Percentiles rank a stretch among this genome's conserved stretches.
These are phyloP conservation scores for Amanita thiersii DNA, from an alignment of 768 basidiomycete species.

Conservation along the genomic window DNA sequence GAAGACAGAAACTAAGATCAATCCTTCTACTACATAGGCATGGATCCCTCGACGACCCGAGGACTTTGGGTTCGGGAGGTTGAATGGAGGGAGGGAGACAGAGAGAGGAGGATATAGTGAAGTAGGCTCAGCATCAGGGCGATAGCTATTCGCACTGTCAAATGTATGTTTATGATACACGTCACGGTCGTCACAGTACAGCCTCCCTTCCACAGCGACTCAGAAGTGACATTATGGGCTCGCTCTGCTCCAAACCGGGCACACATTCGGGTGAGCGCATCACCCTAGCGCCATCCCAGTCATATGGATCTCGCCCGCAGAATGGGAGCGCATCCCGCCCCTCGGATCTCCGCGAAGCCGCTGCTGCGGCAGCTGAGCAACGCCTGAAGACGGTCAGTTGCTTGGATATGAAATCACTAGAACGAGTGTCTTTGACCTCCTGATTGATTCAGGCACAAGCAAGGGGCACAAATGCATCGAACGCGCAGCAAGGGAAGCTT, in stretches of 20 bases:
- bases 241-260: slow-evolving; percentile 45
- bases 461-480: slow-evolving; percentile 33
- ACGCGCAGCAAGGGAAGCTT: slow-evolving; percentile 41
- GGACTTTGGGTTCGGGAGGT: slow-evolving; percentile 31
- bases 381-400: slow-evolving; percentile 46
- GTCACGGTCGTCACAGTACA: slow-evolving; percentile 7
- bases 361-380: slow-evolving; percentile 56
- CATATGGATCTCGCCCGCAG: slow-evolving; percentile 23
- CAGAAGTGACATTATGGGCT: slow-evolving; percentile 34
- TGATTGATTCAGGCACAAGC: slow-evolving; percentile 28
- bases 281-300: slow-evolving; percentile 24
- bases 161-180: slow-evolving; percentile 11
- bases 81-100: slow-evolving; percentile 27
- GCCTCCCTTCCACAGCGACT: not conserved
- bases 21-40: slow-evolving; percentile 23
- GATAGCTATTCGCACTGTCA: slow-evolving; percentile 15
- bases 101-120: slow-evolving; percentile 36
- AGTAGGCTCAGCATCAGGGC: slow-evolving; percentile 23
- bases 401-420: not conserved
- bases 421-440: slow-evolving; percentile 1
- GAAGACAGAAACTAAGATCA: not conserved
- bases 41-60: slow-evolving; percentile 50
- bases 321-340: slow-evolving; percentile 21
- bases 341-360: slow-evolving; percentile 42
- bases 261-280: slow-evolving; percentile 39